Evolutionary conservation across 2,329 filamentous ascomycete species (phyloP).

Genomic region (Colletotrichum sp.): DNA sequence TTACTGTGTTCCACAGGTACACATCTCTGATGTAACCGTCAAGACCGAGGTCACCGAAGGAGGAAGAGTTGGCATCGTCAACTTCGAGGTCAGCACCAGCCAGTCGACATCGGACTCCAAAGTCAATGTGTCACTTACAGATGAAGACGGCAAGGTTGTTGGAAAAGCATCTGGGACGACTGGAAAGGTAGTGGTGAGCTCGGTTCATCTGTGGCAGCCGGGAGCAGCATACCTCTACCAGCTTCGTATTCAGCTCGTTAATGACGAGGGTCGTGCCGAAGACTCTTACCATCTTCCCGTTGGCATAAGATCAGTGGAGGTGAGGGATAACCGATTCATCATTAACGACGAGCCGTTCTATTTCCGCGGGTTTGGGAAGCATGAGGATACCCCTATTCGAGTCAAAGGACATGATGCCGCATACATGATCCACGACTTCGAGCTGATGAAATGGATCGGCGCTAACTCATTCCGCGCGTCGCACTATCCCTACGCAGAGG

Average conservation of each 20-base stretch:
- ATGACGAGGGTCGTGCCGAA: neutral
- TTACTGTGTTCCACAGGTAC: constrained; percentile 25
- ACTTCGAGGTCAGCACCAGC: constrained; percentile 13
- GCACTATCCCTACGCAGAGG: constrained; percentile 33
- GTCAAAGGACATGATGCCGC: constrained; percentile 32
- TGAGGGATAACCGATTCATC: constrained; percentile 25
- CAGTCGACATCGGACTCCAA: constrained; percentile 2
- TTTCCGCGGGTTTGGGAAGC: constrained; percentile 33
- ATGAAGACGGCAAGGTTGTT: neutral
- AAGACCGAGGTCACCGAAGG: constrained; percentile 23
- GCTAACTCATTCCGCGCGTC: constrained; percentile 35
- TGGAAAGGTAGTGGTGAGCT: constrained; percentile 18
- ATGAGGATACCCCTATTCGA: constrained; percentile 29
- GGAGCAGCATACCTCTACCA: constrained; percentile 31
- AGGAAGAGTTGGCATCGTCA: neutral
- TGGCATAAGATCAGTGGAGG: constrained; percentile 25
- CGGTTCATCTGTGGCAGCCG: constrained; percentile 28
- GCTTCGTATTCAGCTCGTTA: constrained; percentile 23
- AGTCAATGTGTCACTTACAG: neutral
- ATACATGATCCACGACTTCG: constrained; percentile 34
- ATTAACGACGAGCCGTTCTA: constrained; percentile 32
- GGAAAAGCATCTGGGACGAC: neutral
- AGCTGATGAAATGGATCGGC: constrained; percentile 30
- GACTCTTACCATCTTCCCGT: constrained; percentile 27
- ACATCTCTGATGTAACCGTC: constrained; percentile 27